Percentiles rank a stretch among this genome's conserved stretches.
phyloP scores from a whole-genome alignment of 2,329 filamentous ascomycete species.

The Ophiostoma himal-ulmi region DNA sequence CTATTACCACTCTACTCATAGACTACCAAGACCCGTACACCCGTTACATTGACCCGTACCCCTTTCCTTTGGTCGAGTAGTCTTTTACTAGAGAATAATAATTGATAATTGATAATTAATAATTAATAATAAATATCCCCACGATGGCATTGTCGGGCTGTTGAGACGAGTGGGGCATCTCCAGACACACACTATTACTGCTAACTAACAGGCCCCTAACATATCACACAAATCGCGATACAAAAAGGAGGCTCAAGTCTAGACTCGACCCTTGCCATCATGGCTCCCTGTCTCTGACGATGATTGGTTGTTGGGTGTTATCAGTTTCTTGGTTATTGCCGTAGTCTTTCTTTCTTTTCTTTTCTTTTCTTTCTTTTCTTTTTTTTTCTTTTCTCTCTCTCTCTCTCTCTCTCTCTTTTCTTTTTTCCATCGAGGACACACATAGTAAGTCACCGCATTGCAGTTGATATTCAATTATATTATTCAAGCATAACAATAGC shows the following conservation, averaged over 20 bases:
- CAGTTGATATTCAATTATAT: too few relatives aligned
- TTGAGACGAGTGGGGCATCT: too few relatives aligned
- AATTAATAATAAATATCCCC: too few relatives aligned
- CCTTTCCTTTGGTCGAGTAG: background rate
- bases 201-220: too few relatives aligned
- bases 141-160: too few relatives aligned
- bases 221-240: background rate
- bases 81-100: background rate
- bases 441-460: too few relatives aligned
- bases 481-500: background rate
- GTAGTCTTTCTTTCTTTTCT: background rate
- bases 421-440: background rate
- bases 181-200: too few relatives aligned
- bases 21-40: background rate
- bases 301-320: background rate
- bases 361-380: background rate
- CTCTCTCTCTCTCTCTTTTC: background rate
- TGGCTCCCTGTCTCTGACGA: too few relatives aligned
- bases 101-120: too few relatives aligned
- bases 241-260: background rate
- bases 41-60: background rate
- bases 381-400: background rate
- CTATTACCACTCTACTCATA: background rate
- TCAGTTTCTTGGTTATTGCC: background rate
- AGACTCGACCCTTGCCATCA: background rate